phyloP scores from a whole-genome alignment of 23 red algal species.

The Pyropia haitanensis region DNA sequence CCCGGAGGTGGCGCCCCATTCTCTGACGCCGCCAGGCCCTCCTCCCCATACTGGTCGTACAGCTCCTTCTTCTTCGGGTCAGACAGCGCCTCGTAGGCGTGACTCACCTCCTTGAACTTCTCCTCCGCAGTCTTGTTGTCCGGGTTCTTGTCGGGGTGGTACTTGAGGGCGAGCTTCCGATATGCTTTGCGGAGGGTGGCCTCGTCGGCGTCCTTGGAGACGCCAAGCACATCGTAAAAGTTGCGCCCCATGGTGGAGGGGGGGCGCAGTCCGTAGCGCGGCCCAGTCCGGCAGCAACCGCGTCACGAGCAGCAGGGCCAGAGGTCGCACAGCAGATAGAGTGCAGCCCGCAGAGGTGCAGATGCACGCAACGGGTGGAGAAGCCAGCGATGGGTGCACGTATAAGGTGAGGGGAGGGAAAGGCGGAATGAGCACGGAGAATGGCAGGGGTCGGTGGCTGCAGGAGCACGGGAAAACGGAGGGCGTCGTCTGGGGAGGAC shows the following conservation, averaged over 20 bases:
- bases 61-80: conserved; percentile 95
- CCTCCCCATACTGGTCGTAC: conserved; percentile 97
- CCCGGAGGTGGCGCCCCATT: conserved; percentile 38
- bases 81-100: conserved; percentile 87
- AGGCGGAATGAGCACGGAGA: too few relatives aligned
- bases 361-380: too few relatives aligned
- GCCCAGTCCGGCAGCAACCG: too few relatives aligned
- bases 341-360: too few relatives aligned
- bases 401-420: too few relatives aligned
- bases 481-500: too few relatives aligned
- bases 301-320: too few relatives aligned
- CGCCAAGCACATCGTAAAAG: conserved; percentile 84
- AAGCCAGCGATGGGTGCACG: too few relatives aligned
- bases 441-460: too few relatives aligned
- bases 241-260: conserved; percentile 56
- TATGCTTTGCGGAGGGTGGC: conserved; percentile 80
- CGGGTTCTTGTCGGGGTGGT: conserved; percentile 96
- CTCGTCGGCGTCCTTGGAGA: conserved; percentile 42
- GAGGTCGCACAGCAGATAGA: too few relatives aligned
- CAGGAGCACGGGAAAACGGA: too few relatives aligned
- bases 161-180: conserved; percentile 69
- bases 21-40: conserved; percentile 69
- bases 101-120: conserved; percentile 87
- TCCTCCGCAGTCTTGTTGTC: conserved; percentile 80
- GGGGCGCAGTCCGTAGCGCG: background rate